phyloP scores from a whole-genome alignment of 352 stramenopile genomes.

The Aphanomyces cochlioides region DNA sequence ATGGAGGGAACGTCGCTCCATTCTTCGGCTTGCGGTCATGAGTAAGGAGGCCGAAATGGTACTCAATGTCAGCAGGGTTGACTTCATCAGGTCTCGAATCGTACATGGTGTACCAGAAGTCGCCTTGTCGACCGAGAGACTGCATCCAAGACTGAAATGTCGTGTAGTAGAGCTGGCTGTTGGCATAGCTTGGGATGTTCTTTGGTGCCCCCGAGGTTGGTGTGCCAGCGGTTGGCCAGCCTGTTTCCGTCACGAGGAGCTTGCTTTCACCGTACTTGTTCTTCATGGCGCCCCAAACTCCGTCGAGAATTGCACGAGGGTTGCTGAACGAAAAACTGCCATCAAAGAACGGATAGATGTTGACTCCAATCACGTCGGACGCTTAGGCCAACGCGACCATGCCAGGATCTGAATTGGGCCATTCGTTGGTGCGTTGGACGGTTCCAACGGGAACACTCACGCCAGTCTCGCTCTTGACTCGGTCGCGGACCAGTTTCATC shows the following conservation, averaged over 20 bases:
- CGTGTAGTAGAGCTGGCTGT: conserved; percentile 35
- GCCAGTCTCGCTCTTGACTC: conserved; percentile 33
- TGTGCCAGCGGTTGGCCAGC: conserved; percentile 30
- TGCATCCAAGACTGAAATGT: conserved; percentile 51
- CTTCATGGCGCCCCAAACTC: conserved; percentile 38
- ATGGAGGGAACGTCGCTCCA: neutral
- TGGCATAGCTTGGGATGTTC: conserved; percentile 37
- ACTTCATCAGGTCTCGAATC: neutral
- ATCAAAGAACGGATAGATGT: conserved; percentile 45
- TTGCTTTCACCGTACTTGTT: conserved; percentile 37
- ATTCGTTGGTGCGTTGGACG: conserved; percentile 52
- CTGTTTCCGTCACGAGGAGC: conserved; percentile 37
- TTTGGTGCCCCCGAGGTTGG: conserved; percentile 23
- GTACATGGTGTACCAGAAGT: neutral
- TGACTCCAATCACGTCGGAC: conserved; percentile 39
- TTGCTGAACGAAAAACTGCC: conserved; percentile 29
- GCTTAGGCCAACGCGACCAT: neutral
- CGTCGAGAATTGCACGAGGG: conserved; percentile 29
- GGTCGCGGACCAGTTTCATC: conserved; percentile 35
- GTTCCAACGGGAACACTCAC: conserved; percentile 50
- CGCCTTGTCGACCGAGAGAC: neutral
- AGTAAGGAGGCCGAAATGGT: conserved; percentile 72
- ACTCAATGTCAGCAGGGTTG: conserved; percentile 44
- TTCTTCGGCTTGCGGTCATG: neutral
- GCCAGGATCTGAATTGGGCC: conserved; percentile 34